A percentile compares a stretch with the other conserved stretches of the same genome.
Conservation (phyloP, 495 filamentous ascomycete genomes). For the Collariella sp. region DNA sequence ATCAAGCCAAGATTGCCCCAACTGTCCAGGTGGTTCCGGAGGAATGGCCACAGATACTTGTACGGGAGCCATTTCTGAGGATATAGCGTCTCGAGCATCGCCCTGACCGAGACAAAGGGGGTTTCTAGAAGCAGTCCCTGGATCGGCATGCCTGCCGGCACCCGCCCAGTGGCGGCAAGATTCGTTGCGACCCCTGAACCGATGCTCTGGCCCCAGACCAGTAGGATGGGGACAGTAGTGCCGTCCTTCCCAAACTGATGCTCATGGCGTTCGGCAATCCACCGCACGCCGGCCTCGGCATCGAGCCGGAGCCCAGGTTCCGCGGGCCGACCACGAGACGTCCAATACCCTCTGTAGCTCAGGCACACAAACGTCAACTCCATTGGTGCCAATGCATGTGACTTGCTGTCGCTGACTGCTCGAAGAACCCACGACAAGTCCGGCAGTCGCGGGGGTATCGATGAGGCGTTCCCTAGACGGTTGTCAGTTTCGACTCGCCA, state of each 20-base stretch:
- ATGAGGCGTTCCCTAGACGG: slow-evolving; percentile 52
- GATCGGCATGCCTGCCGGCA: slow-evolving; percentile 19
- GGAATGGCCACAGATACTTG: slow-evolving; percentile 40
- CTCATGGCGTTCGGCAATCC: slow-evolving; percentile 37
- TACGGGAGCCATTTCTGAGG: slow-evolving; percentile 81
- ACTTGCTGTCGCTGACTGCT: slow-evolving; percentile 29
- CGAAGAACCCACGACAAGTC: slow-evolving; percentile 51
- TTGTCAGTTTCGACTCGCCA: slow-evolving; percentile 22
- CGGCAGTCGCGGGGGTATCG: slow-evolving; percentile 61
- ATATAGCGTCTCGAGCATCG: slow-evolving; percentile 67
- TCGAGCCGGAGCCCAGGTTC: slow-evolving; percentile 59
- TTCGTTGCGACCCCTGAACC: slow-evolving; percentile 54
- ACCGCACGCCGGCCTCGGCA: slow-evolving; percentile 50
- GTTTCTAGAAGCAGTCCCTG: slow-evolving; percentile 62
- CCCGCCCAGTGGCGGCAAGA: slow-evolving; percentile 26
- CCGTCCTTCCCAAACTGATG: slow-evolving; percentile 13
- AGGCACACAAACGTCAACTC: slow-evolving; percentile 53
- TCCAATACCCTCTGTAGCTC: slow-evolving; percentile 77
- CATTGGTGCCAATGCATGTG: slow-evolving; percentile 9
- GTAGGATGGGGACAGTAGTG: slow-evolving; percentile 31
- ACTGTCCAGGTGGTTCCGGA: slow-evolving; percentile 40
- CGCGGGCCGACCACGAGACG: slow-evolving; percentile 57
- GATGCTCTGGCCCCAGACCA: slow-evolving; percentile 79
- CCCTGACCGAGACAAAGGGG: slow-evolving; percentile 62
- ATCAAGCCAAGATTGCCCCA: slow-evolving; percentile 35